Base-by-base conservation (phyloP, 306 rosid genomes). In the Castanospermum australe region DNA sequence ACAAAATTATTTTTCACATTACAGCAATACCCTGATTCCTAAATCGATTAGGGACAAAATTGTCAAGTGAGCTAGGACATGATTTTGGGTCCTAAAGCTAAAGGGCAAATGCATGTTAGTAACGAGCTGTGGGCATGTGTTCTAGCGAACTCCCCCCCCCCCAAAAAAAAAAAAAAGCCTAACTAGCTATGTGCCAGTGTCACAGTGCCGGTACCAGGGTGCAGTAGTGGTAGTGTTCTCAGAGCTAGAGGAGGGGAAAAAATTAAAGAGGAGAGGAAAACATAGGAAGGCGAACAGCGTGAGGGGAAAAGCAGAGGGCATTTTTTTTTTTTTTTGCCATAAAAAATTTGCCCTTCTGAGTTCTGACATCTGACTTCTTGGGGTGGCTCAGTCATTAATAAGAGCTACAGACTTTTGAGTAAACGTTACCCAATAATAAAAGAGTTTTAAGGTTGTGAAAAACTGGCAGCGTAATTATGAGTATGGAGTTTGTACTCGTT, bases 71-170 rank as follows among this genome's bases (percentile, higher is more conserved):
- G 70, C 18, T 24, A 2, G 42, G 61, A 35, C 15, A 10, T 39
- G 22, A 39, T 10, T 57, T 75, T 20, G 15, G 36, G 15, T 44
- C 48, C 59, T 8, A 48, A 36, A 50, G 65, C 14, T 39, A 55
- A 56, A 73, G 4, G 12, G 79, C 54, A 77, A 47, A 33, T 61
- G 56, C 77, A 33, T 20, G 63, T 22, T 79, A 32, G 33, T 60
- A 18, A 70, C 51, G 84, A 72, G 79, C 67, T 38, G 83, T 48
- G 83, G 15, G 3, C 78, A 64, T n/a, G n/a, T n/a, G n/a, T n/a
- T n/a, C n/a, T n/a, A n/a, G n/a, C n/a, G n/a, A n/a, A n/a, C n/a
- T n/a, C n/a, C n/a, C n/a, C n/a, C n/a, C n/a, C n/a, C n/a, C n/a
- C n/a, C n/a, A n/a, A n/a, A n/a, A n/a, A n/a, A n/a, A n/a, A n/a